phyloP scores from a whole-genome alignment of 2,329 filamentous ascomycete species.

The Dothidotthia symphoricarpi region DNA sequence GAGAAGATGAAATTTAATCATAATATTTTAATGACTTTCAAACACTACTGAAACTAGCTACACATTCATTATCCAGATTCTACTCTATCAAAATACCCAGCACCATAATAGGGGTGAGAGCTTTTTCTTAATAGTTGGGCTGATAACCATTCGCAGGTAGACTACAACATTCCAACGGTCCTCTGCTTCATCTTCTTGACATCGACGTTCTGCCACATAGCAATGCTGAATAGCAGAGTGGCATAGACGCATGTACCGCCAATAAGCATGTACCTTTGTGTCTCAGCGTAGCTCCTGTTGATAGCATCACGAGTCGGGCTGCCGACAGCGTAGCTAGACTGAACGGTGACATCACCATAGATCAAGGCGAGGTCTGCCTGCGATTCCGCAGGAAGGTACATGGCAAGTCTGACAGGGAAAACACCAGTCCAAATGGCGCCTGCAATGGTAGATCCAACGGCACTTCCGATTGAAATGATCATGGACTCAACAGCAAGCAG shows the following conservation, averaged over 20 bases:
- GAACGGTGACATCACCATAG: constrained; percentile 54
- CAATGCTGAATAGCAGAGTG: constrained; percentile 24
- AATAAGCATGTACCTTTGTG: constrained; percentile 41
- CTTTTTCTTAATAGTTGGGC: too few species aligned
- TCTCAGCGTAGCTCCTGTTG: constrained; percentile 37
- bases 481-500: constrained; percentile 54
- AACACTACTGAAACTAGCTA: too few species aligned
- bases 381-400: constrained; percentile 47
- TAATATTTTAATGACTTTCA: too few species aligned
- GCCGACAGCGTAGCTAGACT: constrained; percentile 55
- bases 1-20: too few species aligned
- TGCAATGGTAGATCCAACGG: constrained; percentile 53
- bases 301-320: constrained; percentile 49
- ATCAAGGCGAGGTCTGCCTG: constrained; percentile 44
- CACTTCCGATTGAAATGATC: constrained; percentile 56
- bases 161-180: constrained; percentile 32
- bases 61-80: too few species aligned
- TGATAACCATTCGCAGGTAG: too few species aligned
- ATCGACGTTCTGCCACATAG: constrained; percentile 33
- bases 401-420: constrained; percentile 52
- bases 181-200: constrained; percentile 36
- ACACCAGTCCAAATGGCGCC: constrained; percentile 64
- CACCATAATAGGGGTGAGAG: too few species aligned
- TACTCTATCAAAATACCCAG: too few species aligned
- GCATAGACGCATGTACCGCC: constrained; percentile 32